A percentile compares a stretch with the other conserved stretches of the same genome.
phyloP scores from a whole-genome alignment of 805 yeast species.

The Wickerhamiella sergipiensis region DNA sequence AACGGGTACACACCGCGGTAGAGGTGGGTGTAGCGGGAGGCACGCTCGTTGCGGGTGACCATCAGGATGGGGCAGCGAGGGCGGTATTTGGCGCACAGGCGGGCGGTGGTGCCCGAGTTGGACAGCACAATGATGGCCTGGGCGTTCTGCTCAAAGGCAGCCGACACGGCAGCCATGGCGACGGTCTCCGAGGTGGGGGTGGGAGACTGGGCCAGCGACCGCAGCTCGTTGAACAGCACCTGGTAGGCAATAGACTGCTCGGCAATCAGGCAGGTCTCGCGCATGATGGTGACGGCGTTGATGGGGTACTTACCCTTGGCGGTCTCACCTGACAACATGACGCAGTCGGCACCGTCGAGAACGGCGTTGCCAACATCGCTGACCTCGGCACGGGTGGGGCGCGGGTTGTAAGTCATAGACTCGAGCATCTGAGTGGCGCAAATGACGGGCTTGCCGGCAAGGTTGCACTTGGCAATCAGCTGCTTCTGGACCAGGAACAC shows the following conservation, averaged over 20 bases:
- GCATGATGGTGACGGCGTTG: constrained; percentile 98
- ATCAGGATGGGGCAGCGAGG: constrained; percentile 94
- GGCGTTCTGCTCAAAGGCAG: constrained; percentile 91
- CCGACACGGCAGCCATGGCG: constrained; percentile 93
- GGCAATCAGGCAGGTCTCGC: constrained; percentile 89
- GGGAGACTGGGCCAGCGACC: constrained; percentile 75
- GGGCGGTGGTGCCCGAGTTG: constrained; percentile 88
- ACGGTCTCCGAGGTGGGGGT: constrained; percentile 91
- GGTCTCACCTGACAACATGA: constrained; percentile 98
- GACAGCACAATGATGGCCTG: constrained; percentile 94
- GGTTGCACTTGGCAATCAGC: constrained; percentile 96
- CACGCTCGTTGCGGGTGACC: constrained; percentile 89
- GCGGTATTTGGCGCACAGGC: constrained; percentile 94
- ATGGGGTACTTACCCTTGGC: constrained; percentile 98
- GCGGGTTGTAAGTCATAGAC: constrained; percentile 98
- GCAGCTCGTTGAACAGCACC: constrained; percentile 69
- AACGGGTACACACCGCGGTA: constrained; percentile 99
- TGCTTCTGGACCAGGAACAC: constrained; percentile 98
- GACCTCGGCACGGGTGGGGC: constrained; percentile 99
- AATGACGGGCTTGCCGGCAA: constrained; percentile 98
- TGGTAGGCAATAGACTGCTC: constrained; percentile 92
- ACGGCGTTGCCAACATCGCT: constrained; percentile 99
- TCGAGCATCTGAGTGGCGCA: constrained; percentile 99
- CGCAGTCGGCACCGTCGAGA: constrained; percentile 99
- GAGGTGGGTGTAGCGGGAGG: constrained; percentile 92